Conservation (phyloP, 106 monocot species). For the Chionographis japonica region DNA sequence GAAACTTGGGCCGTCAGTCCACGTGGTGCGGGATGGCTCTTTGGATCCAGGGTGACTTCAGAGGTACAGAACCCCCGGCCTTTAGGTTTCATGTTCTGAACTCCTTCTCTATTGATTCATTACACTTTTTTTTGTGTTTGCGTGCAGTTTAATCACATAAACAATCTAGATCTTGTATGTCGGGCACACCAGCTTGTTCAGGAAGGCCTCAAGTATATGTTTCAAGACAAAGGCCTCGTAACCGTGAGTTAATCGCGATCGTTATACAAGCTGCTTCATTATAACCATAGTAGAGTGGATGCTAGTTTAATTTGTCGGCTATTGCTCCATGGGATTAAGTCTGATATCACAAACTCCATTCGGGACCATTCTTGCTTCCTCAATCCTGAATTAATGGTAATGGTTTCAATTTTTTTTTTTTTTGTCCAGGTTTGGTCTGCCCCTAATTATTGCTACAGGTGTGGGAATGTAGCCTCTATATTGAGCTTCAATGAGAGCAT, state of each 20-base stretch:
- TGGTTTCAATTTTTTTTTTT: too few species aligned
- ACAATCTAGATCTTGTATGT: slow-evolving; percentile 89
- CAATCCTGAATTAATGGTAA: background rate
- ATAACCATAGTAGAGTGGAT: too few species aligned
- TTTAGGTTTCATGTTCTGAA: background rate
- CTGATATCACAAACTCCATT: background rate
- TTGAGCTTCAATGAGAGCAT: slow-evolving; percentile 96
- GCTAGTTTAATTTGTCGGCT: too few species aligned
- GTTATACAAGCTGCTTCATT: too few species aligned
- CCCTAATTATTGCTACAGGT: slow-evolving; percentile 97
- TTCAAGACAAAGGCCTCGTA: slow-evolving; percentile 94
- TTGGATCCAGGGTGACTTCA: slow-evolving; percentile 93
- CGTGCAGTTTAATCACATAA: slow-evolving; percentile 95
- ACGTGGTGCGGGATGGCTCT: slow-evolving; percentile 98
- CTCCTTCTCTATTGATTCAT: background rate
- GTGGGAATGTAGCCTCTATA: slow-evolving; percentile 97
- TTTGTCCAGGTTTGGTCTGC: slow-evolving; percentile 85
- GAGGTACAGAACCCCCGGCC: slow-evolving; percentile 36
- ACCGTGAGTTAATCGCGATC: slow-evolving; percentile 56
- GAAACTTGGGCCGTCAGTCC: slow-evolving; percentile 98
- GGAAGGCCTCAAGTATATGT: slow-evolving; percentile 99
- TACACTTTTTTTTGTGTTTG: too few species aligned
- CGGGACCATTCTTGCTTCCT: background rate
- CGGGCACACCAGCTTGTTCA: slow-evolving; percentile 98
- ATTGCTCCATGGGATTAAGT: background rate